These are phyloP conservation scores for Tylopilus orsonianus DNA, from an alignment of 1,284 basidiomycete species.

Conservation along the genomic window DNA sequence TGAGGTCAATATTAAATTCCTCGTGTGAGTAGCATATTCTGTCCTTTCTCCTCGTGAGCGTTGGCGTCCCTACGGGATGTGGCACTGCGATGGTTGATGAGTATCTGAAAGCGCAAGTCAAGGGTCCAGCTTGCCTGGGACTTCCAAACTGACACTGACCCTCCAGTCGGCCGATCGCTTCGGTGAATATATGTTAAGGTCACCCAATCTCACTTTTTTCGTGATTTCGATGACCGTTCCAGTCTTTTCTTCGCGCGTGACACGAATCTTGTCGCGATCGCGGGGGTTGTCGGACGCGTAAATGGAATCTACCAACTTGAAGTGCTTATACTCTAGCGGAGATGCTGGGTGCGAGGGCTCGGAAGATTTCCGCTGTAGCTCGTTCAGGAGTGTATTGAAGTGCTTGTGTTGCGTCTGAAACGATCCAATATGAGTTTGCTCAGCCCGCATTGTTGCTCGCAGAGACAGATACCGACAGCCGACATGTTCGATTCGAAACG, in stretches of 20 bases:
- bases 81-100: conserved; percentile 40
- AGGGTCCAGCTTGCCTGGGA: conserved; percentile 51
- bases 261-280: conserved; percentile 71
- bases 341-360: conserved; percentile 47
- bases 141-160: conserved; percentile 87
- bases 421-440: conserved; percentile 10
- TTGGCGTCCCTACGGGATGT: conserved; percentile 59
- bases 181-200: conserved; percentile 87
- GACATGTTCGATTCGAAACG: conserved; percentile 93
- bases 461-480: conserved; percentile 52
- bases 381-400: conserved; percentile 85
- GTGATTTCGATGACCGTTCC: conserved; percentile 65
- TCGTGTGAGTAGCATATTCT: conserved; percentile 92
- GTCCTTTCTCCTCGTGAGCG: conserved; percentile 78
- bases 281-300: conserved; percentile 52
- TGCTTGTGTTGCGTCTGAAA: conserved; percentile 79
- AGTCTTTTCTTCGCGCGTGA: conserved; percentile 81
- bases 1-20: conserved; percentile 90
- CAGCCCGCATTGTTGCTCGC: not conserved
- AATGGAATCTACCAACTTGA: conserved; percentile 82
- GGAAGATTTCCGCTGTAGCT: conserved; percentile 55
- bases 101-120: conserved; percentile 19
- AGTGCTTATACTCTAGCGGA: conserved; percentile 76
- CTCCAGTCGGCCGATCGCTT: conserved; percentile 87
- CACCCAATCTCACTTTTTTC: conserved; percentile 80